These are phyloP conservation scores for Platismatia glauca DNA, from an alignment of 495 filamentous ascomycete species.

Conservation along the genomic window DNA sequence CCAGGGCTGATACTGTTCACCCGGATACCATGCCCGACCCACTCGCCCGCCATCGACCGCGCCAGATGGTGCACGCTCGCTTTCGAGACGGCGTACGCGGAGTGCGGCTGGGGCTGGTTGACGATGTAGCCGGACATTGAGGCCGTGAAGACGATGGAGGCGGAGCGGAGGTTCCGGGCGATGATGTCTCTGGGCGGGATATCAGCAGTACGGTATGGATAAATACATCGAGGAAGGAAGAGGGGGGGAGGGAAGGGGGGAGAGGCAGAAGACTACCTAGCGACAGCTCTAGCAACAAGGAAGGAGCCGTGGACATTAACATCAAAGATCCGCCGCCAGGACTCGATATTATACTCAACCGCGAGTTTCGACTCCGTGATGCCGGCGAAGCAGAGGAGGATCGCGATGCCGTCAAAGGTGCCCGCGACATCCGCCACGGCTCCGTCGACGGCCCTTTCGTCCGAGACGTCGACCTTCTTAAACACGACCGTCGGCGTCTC, in stretches of 20 bases:
- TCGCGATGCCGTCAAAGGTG: constrained; percentile 45
- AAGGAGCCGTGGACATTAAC: constrained; percentile 62
- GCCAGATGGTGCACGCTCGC: constrained; percentile 68
- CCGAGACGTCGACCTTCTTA: constrained; percentile 48
- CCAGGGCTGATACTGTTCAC: constrained; percentile 73
- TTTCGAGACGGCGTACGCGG: constrained; percentile 73
- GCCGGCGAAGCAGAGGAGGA: constrained; percentile 58
- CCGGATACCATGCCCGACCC: constrained; percentile 64
- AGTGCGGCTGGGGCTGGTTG: constrained; percentile 73
- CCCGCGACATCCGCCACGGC: constrained; percentile 34
- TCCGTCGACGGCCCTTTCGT: constrained; percentile 37
- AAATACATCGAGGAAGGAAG: too few species aligned
- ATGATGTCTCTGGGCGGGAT: constrained; percentile 27
- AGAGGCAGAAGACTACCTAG: constrained; percentile 30
- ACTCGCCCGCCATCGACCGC: constrained; percentile 70
- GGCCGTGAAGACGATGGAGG: constrained; percentile 60
- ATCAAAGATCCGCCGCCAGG: constrained; percentile 53
- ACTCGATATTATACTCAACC: constrained; percentile 41
- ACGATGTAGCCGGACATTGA: constrained; percentile 73
- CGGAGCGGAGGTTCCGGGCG: constrained; percentile 27
- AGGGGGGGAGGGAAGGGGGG: background rate
- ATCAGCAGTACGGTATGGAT: background rate
- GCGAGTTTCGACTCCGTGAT: constrained; percentile 51
- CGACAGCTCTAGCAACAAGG: constrained; percentile 55
- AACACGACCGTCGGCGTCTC: constrained; percentile 25